A percentile compares a stretch with the other conserved stretches of the same genome.
Conservation (phyloP, 345 rosid species). For the Cardamine occulta region DNA sequence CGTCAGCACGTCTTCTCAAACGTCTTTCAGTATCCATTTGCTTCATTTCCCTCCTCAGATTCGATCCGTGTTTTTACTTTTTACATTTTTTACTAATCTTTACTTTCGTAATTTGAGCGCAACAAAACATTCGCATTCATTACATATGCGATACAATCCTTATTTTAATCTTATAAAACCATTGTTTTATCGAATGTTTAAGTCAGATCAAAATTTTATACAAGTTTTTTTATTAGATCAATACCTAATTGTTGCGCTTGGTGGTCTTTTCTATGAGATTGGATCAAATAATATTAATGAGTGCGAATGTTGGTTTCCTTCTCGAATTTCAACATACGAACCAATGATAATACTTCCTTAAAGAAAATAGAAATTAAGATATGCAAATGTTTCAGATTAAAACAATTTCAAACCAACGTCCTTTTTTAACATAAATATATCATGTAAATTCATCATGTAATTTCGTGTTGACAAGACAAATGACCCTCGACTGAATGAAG, state of each 20-base stretch:
- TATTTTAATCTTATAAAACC: neutral
- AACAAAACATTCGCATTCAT: neutral
- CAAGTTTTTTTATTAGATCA: too few species aligned
- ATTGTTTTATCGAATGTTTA: neutral
- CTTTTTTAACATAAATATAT: neutral
- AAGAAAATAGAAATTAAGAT: neutral
- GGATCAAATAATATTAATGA: conserved; percentile 14
- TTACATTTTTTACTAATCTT: neutral
- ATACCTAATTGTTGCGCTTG: neutral
- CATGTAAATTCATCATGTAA: conserved; percentile 17
- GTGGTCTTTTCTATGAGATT: conserved; percentile 10
- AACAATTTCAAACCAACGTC: neutral
- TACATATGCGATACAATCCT: neutral
- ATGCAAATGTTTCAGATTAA: neutral
- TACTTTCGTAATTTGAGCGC: neutral
- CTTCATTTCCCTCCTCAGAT: conserved; percentile 13
- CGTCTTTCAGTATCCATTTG: conserved; percentile 42
- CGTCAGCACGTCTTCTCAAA: conserved; percentile 45
- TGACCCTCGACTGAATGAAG: conserved; percentile 18
- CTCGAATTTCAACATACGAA: neutral
- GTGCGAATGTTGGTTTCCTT: conserved; percentile 17
- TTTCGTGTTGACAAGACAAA: conserved; percentile 41
- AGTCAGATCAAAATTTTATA: neutral
- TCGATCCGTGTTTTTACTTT: conserved; percentile 3
- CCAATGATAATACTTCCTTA: neutral